Percentiles rank a stretch among this genome's conserved stretches.
Conservation (phyloP, 495 filamentous ascomycete species). For the Neurospora sp. region DNA sequence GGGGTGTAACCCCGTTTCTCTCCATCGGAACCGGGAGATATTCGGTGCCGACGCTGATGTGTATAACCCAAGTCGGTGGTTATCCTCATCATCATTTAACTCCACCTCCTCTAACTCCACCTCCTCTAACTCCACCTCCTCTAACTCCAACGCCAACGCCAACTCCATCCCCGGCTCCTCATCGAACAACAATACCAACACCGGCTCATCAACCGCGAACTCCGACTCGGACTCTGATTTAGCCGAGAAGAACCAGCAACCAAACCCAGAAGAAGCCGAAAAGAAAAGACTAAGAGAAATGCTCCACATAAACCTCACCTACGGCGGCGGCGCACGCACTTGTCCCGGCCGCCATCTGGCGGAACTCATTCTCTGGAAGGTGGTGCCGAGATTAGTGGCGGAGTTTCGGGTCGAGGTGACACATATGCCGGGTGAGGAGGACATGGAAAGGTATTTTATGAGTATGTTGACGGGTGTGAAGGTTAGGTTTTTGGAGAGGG, state of each 20-base stretch:
- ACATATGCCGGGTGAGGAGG: too few species aligned
- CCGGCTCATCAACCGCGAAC: too few species aligned
- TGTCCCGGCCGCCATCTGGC: slow-evolving; percentile 62
- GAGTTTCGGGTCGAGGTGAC: too few species aligned
- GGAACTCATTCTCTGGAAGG: slow-evolving; percentile 53
- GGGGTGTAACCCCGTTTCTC: slow-evolving; percentile 49
- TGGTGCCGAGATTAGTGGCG: slow-evolving; percentile 50
- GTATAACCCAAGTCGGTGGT: slow-evolving; percentile 50
- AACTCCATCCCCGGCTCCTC: too few species aligned
- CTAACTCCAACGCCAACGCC: background rate
- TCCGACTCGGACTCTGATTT: background rate
- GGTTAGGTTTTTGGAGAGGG: slow-evolving; percentile 12
- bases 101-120: background rate
- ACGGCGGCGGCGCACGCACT: slow-evolving; percentile 54
- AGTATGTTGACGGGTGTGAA: slow-evolving; percentile 30
- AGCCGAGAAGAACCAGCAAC: background rate
- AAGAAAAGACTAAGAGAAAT: slow-evolving; percentile 30
- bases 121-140: background rate
- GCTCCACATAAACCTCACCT: slow-evolving; percentile 31
- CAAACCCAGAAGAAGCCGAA: slow-evolving; percentile 10
- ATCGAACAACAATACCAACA: too few species aligned
- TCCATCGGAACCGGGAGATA: slow-evolving; percentile 44
- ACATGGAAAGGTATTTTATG: slow-evolving; percentile 26
- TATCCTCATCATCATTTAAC: slow-evolving; percentile 6
- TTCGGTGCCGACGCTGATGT: slow-evolving; percentile 43